Conservation (phyloP, 805 yeast species). For the Starmera caribaea region DNA sequence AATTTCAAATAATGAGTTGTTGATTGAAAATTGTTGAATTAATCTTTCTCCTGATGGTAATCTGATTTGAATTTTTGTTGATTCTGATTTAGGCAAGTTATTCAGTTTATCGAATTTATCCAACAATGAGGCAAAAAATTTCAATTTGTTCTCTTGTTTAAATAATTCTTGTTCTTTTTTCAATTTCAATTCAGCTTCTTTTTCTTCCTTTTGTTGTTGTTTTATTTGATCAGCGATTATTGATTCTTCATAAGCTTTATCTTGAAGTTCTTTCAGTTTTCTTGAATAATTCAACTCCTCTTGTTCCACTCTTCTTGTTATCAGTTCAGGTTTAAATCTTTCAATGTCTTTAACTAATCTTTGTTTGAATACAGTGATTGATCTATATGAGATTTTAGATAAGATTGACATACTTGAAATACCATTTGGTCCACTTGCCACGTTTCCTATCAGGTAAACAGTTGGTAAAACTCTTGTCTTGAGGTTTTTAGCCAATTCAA, state of each 20-base stretch:
- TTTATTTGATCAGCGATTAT: slow-evolving; percentile 46
- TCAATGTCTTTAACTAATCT: slow-evolving; percentile 33
- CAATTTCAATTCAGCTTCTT: slow-evolving; percentile 15
- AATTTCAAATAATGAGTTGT: slow-evolving; percentile 34
- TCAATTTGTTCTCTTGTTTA: slow-evolving; percentile 4
- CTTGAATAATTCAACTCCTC: slow-evolving; percentile 51
- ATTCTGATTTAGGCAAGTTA: slow-evolving; percentile 19
- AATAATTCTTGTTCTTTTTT: slow-evolving; percentile 2
- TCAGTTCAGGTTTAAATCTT: slow-evolving; percentile 53
- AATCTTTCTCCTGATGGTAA: slow-evolving; percentile 43
- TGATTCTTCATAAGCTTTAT: slow-evolving; percentile 54
- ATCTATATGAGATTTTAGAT: slow-evolving; percentile 17
- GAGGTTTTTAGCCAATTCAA: slow-evolving; percentile 51
- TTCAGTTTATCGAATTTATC: slow-evolving; percentile 5
- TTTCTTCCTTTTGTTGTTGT: slow-evolving; percentile 31
- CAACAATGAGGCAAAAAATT: slow-evolving; percentile 6
- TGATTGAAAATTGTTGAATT: slow-evolving; percentile 32
- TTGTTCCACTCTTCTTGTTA: slow-evolving; percentile 48
- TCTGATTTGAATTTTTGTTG: slow-evolving; percentile 40
- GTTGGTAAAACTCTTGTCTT: slow-evolving; percentile 47
- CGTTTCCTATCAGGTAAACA: slow-evolving; percentile 44
- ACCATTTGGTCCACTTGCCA: slow-evolving; percentile 32
- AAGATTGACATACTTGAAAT: slow-evolving; percentile 25
- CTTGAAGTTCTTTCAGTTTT: slow-evolving; percentile 53
- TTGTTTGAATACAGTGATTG: slow-evolving; percentile 23